Evolutionary conservation across 345 rosid genomes (phyloP).

Genomic region (Toxicodendron radicans): DNA sequence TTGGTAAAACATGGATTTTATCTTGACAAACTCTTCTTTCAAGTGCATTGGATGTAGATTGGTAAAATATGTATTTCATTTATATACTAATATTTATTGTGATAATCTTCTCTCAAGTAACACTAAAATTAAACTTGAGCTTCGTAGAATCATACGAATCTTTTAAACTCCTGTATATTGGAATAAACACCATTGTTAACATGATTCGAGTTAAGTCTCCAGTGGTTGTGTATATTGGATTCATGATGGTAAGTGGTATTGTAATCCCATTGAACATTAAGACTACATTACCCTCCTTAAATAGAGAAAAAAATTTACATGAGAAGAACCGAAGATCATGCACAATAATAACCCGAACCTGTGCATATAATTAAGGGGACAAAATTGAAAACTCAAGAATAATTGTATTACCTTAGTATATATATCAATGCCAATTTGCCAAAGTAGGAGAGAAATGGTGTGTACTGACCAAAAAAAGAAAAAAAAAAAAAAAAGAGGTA

Average conservation of each 20-base stretch:
- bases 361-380: no score
- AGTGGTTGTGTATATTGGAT: not conserved
- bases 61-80: constrained; percentile 42
- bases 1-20: constrained; percentile 51
- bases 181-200: not conserved
- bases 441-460: no score
- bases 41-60: constrained; percentile 76
- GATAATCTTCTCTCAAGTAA: not conserved
- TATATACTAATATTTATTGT: not conserved
- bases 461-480: no score
- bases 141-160: not conserved
- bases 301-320: no score
- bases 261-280: not conserved
- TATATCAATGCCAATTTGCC: no score
- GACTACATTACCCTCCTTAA: no score
- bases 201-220: not conserved
- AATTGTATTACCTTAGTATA: no score
- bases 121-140: not conserved
- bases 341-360: no score
- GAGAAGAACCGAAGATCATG: no score
- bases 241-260: not conserved
- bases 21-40: constrained; percentile 44
- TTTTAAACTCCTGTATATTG: not conserved
- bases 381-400: no score
- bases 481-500: no score